phyloP scores from a whole-genome alignment of 148 eudicot species.

The Salicornia ramosissima region DNA sequence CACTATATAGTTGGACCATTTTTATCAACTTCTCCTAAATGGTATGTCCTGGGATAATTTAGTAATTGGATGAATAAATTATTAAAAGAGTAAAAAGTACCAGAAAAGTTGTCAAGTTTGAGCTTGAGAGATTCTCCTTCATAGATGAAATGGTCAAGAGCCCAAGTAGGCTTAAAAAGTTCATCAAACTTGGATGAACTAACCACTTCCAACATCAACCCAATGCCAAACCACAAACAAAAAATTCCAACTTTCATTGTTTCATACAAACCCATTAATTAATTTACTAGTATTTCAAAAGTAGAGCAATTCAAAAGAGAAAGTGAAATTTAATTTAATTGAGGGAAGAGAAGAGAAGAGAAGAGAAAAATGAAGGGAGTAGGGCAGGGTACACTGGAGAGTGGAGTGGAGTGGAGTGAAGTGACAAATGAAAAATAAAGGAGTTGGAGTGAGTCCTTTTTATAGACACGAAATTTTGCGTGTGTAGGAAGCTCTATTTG shows the following conservation, averaged over 20 bases:
- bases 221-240: constrained; percentile 1
- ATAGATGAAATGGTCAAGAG: constrained; percentile 54
- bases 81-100: constrained; percentile 38
- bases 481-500: constrained; percentile 12
- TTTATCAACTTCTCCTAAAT: too few species aligned
- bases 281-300: too few species aligned
- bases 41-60: too few species aligned
- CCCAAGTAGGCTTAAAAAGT: constrained; percentile 66
- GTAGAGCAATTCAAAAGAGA: not conserved
- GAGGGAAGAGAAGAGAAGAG: not conserved
- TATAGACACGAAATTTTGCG: constrained; percentile 2
- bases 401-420: not conserved
- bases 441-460: not conserved
- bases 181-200: constrained; percentile 49
- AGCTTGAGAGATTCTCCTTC: constrained; percentile 67
- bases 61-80: too few species aligned
- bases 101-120: constrained; percentile 75
- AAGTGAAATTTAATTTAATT: not conserved
- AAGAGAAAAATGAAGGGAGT: too few species aligned
- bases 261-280: constrained; percentile 1
- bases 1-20: too few species aligned
- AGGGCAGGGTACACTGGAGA: constrained; percentile 1
- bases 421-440: not conserved
- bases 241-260: constrained; percentile 12
- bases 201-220: constrained; percentile 18